Percentiles rank a stretch among this genome's conserved stretches.
phyloP scores from a whole-genome alignment of 2,329 filamentous ascomycete species.

The Talaromyces islandicus region DNA sequence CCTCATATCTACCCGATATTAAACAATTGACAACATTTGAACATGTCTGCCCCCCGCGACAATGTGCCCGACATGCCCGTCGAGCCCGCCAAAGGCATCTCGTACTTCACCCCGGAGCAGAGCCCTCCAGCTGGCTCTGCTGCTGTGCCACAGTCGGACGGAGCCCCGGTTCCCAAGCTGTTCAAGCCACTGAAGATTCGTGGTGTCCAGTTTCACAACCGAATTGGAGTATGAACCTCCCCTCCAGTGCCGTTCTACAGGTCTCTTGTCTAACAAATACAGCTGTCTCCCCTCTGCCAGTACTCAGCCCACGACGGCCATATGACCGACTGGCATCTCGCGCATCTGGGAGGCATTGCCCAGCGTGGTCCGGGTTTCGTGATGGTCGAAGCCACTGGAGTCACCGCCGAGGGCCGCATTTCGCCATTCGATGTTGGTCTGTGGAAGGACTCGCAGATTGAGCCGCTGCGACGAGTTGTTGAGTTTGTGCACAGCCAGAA shows the following conservation, averaged over 20 bases:
- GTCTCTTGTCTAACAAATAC: neutral
- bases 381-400: conserved; percentile 55
- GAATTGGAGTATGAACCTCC: conserved; percentile 48
- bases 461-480: conserved; percentile 22
- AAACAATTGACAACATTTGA: neutral
- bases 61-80: conserved; percentile 25
- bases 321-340: conserved; percentile 40
- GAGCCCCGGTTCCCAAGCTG: conserved; percentile 46
- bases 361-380: conserved; percentile 41
- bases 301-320: conserved; percentile 40
- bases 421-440: conserved; percentile 30
- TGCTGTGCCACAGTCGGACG: conserved; percentile 35
- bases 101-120: conserved; percentile 37
- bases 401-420: conserved; percentile 28
- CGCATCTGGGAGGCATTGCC: conserved; percentile 24
- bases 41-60: conserved; percentile 3
- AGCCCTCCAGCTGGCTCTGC: conserved; percentile 29
- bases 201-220: conserved; percentile 58
- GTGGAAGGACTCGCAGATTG: conserved; percentile 30
- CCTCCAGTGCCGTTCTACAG: neutral
- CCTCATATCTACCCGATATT: neutral
- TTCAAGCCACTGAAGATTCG: conserved; percentile 54
- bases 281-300: conserved; percentile 55
- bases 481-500: conserved; percentile 25
- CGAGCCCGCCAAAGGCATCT: conserved; percentile 34